Conservation (phyloP, 176 grass and related monocot genomes). For the Hyparrhenia diplandra region DNA sequence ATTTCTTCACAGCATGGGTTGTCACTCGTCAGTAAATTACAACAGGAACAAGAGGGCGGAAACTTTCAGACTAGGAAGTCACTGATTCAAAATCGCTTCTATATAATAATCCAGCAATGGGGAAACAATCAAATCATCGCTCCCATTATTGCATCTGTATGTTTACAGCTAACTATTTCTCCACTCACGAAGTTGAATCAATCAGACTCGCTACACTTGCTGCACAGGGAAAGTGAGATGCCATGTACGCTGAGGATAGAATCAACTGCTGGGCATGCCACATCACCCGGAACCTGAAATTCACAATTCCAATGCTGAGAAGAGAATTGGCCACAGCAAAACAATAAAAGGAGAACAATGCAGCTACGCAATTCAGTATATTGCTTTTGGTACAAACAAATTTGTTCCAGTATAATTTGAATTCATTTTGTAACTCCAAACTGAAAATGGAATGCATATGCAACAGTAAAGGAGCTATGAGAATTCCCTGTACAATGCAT, state of each 20-base stretch:
- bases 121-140: too few species aligned
- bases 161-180: too few species aligned
- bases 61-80: too few species aligned
- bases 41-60: too few species aligned
- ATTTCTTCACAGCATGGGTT: too few species aligned
- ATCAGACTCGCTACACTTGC: too few species aligned
- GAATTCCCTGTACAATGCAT: neutral
- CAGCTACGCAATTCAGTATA: neutral
- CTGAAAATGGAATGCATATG: neutral
- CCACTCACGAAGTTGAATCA: too few species aligned
- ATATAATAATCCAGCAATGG: too few species aligned
- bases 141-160: too few species aligned
- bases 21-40: too few species aligned
- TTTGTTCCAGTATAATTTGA: neutral
- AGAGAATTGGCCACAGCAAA: neutral
- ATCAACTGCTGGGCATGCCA: neutral
- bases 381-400: neutral
- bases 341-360: neutral
- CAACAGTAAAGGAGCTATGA: neutral
- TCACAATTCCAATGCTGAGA: slow-evolving; percentile 11
- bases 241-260: neutral
- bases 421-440: neutral
- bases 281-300: slow-evolving; percentile 39
- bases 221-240: neutral
- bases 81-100: too few species aligned